Percentiles rank a stretch among this genome's conserved stretches.
Evolutionary conservation across 345 rosid species (phyloP).

Genomic region (Mallotus nudiflorus): DNA sequence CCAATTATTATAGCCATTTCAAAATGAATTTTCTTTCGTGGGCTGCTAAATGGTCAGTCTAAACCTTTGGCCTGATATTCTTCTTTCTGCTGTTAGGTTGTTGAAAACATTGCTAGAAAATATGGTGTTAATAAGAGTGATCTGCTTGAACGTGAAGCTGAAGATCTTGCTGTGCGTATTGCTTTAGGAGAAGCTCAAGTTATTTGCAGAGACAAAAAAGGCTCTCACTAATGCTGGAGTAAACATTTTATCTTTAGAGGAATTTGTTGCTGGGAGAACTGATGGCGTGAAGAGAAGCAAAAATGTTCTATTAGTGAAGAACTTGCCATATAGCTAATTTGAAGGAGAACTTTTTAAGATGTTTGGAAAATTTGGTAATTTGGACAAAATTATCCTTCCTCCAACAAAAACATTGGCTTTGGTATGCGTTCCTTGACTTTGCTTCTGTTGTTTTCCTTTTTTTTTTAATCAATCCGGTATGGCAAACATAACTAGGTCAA

Average conservation of each 20-base stretch:
- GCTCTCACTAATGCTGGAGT: slow-evolving; percentile 81
- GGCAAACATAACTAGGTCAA: no score
- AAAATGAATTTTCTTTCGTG: neutral
- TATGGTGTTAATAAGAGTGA: slow-evolving; percentile 90
- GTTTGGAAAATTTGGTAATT: slow-evolving; percentile 82
- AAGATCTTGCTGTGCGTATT: slow-evolving; percentile 93
- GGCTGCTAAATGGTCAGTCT: neutral
- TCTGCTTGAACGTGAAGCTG: slow-evolving; percentile 80
- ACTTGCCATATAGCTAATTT: slow-evolving; percentile 86
- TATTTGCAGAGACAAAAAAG: slow-evolving; percentile 83
- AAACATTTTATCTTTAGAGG: slow-evolving; percentile 68
- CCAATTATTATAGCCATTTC: no score
- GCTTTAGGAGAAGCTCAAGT: slow-evolving; percentile 98
- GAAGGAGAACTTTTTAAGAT: slow-evolving; percentile 76
- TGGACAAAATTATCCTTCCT: slow-evolving; percentile 83
- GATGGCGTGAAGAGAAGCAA: slow-evolving; percentile 76
- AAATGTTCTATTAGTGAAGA: slow-evolving; percentile 75
- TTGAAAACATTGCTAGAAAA: slow-evolving; percentile 81
- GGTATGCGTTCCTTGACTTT: slow-evolving; percentile 42
- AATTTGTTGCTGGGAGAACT: slow-evolving; percentile 56
- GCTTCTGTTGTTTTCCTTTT: neutral
- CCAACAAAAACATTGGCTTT: slow-evolving; percentile 86
- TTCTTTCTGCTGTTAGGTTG: slow-evolving; percentile 43
- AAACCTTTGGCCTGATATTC: neutral
- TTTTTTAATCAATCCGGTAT: no score